Percentiles rank a stretch among this genome's conserved stretches.
phyloP scores from a whole-genome alignment of 225 moss, liverwort and hornwort species.

The Straminergon stramineum region DNA sequence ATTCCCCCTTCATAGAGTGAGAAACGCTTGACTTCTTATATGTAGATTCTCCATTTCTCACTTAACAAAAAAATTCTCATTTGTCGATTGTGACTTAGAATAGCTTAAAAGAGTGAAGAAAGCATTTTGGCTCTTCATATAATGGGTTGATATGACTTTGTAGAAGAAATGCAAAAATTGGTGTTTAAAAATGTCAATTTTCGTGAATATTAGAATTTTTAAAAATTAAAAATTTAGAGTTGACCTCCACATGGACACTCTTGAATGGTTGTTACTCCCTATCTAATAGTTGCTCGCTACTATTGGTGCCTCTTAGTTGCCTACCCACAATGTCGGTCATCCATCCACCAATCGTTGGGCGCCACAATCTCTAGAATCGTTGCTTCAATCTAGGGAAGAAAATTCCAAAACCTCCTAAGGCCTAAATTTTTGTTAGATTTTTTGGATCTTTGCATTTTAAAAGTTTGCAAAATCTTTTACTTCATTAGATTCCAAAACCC shows the following conservation, averaged over 20 bases:
- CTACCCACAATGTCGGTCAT: rapidly evolving
- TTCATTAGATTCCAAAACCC: not conserved
- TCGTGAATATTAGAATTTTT: not conserved
- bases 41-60: rapidly evolving
- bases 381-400: rapidly evolving
- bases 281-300: not conserved
- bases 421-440: not conserved
- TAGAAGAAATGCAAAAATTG: not conserved
- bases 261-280: rapidly evolving
- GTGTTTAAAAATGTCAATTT: too few relatives aligned
- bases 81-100: not conserved
- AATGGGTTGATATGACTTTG: rapidly evolving
- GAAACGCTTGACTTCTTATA: rapidly evolving
- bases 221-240: not conserved
- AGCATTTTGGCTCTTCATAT: not conserved
- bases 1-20: not conserved
- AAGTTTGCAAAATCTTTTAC: not conserved
- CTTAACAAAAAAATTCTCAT: not conserved
- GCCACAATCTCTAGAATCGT: rapidly evolving
- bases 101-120: not conserved
- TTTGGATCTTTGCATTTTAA: not conserved
- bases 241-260: too few relatives aligned
- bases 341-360: rapidly evolving
- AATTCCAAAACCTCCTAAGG: not conserved
- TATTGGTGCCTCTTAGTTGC: rapidly evolving